A percentile compares a stretch with the other conserved stretches of the same genome.
These are phyloP conservation scores for Stevia rebaudiana DNA, from an alignment of 140 eudicot genomes.

Conservation along the genomic window DNA sequence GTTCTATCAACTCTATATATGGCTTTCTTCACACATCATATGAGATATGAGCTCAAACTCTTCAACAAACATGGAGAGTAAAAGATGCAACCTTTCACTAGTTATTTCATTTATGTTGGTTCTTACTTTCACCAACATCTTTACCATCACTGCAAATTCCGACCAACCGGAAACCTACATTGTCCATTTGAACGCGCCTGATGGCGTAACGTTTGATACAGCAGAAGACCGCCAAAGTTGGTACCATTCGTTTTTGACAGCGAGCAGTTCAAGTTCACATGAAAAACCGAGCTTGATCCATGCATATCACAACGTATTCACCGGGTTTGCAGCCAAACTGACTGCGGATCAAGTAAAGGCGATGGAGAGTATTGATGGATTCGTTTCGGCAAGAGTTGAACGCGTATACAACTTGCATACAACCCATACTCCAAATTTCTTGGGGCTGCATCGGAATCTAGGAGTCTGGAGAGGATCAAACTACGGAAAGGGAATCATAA, in stretches of 20 bases:
- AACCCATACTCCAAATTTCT: constrained; percentile 37
- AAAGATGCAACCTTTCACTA: constrained; percentile 11
- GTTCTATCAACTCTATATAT: not conserved
- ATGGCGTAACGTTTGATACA: constrained; percentile 10
- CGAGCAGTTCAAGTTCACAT: not conserved
- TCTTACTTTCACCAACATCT: constrained; percentile 24
- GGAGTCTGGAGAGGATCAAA: constrained; percentile 38
- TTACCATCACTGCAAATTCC: constrained; percentile 11
- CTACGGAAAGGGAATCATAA: constrained; percentile 45
- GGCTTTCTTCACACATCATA: constrained; percentile 1
- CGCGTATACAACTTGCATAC: constrained; percentile 35
- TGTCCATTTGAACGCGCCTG: constrained; percentile 35
- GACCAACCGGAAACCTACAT: constrained; percentile 37
- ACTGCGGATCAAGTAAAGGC: constrained; percentile 31
- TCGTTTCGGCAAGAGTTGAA: constrained; percentile 37
- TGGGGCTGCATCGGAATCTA: constrained; percentile 33
- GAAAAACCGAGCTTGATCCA: constrained; percentile 28
- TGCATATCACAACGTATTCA: constrained; percentile 37
- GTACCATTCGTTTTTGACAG: constrained; percentile 33
- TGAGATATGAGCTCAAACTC: constrained; percentile 10
- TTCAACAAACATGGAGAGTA: constrained; percentile 27
- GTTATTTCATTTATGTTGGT: constrained; percentile 20
- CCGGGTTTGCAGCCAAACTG: constrained; percentile 48
- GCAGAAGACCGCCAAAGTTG: constrained; percentile 26
- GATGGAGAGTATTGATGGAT: constrained; percentile 36